Conservation (phyloP, 116 monocot species). For the Phalaenopsis hybrid region DNA sequence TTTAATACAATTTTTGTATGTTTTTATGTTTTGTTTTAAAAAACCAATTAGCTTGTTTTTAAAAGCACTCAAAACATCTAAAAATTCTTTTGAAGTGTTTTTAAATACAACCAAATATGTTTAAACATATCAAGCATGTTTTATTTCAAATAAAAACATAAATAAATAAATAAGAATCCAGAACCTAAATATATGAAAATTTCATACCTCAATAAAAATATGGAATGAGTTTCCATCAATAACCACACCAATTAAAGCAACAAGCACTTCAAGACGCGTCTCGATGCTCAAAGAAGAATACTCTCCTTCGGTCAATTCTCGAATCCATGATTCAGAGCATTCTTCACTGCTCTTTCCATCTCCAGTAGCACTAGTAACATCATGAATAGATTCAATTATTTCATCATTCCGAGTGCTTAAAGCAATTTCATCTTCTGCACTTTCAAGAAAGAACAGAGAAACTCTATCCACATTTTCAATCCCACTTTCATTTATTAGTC, state of each 20-base stretch:
- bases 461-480: slow-evolving; percentile 1
- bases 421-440: neutral
- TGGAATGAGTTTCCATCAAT: slow-evolving; percentile 31
- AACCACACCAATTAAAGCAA: slow-evolving; percentile 30
- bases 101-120: no score
- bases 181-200: neutral
- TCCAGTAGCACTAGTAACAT: slow-evolving; percentile 1
- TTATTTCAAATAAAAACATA: no score
- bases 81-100: no score
- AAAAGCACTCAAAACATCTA: no score
- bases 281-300: slow-evolving; percentile 31
- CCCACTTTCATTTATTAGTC: neutral
- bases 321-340: slow-evolving; percentile 30
- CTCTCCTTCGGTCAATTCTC: slow-evolving; percentile 29
- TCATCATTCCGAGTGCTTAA: slow-evolving; percentile 3
- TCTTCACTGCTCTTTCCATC: slow-evolving; percentile 27
- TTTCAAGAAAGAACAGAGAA: neutral
- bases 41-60: no score
- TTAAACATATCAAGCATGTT: no score
- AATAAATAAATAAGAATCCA: no score
- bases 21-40: no score
- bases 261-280: slow-evolving; percentile 28
- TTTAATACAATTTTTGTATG: no score
- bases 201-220: slow-evolving; percentile 29
- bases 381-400: slow-evolving; percentile 8